Evolutionary conservation across 148 eudicot genomes (phyloP).

Genomic region (Arbutus unedo): DNA sequence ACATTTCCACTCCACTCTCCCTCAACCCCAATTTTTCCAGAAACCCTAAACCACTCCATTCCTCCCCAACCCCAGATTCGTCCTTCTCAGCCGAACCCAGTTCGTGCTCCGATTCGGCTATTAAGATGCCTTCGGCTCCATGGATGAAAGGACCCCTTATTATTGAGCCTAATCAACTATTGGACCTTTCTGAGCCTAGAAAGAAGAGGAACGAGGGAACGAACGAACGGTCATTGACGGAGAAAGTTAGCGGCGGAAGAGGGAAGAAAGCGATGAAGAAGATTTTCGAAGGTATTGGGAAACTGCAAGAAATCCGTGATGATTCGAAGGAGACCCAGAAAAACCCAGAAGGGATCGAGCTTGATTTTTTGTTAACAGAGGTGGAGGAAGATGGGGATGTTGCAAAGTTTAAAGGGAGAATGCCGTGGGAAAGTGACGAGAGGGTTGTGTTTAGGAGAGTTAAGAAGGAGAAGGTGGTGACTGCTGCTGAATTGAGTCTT

Average conservation of each 20-base stretch:
- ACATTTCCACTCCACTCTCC: constrained; percentile 8
- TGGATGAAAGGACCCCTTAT: not conserved
- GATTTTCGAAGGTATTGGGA: constrained; percentile 44
- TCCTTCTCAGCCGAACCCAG: not conserved
- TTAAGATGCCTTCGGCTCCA: not conserved
- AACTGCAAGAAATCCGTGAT: constrained; percentile 33
- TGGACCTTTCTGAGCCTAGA: not conserved
- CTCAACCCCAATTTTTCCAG: not conserved
- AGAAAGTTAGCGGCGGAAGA: constrained; percentile 60
- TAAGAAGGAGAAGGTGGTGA: constrained; percentile 58
- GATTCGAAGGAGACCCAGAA: constrained; percentile 32
- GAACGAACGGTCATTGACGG: constrained; percentile 35
- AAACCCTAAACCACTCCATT: constrained; percentile 7
- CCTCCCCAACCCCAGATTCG: not conserved
- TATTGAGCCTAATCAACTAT: not conserved
- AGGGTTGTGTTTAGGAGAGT: constrained; percentile 47
- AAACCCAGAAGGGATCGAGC: constrained; percentile 28
- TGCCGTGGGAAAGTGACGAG: constrained; percentile 77
- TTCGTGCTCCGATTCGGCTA: not conserved
- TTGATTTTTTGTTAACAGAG: constrained; percentile 39
- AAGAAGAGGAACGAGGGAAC: constrained; percentile 12
- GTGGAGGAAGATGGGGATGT: constrained; percentile 19
- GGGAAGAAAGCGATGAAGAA: constrained; percentile 60
- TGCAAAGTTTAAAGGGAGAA: constrained; percentile 21
- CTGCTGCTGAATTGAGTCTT: constrained; percentile 62